phyloP scores from a whole-genome alignment of 257 asterid species.

The Ehretia macrophylla region DNA sequence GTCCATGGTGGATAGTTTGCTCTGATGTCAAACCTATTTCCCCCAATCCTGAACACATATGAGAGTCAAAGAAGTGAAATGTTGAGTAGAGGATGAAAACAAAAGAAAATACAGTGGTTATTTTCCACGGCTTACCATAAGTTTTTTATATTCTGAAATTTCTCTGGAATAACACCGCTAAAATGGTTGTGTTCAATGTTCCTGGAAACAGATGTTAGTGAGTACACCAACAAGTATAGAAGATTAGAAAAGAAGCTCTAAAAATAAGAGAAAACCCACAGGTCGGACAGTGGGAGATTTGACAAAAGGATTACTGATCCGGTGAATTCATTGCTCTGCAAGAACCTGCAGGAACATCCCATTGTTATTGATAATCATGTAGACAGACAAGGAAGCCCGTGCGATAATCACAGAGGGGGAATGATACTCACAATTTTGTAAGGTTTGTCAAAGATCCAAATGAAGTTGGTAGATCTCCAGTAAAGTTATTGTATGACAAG shows the following conservation, averaged over 20 bases:
- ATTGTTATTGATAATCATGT: background rate
- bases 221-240: constrained; percentile 17
- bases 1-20: constrained; percentile 74
- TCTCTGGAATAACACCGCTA: constrained; percentile 87
- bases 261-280: constrained; percentile 43
- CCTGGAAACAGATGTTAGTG: constrained; percentile 40
- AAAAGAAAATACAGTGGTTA: background rate
- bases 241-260: background rate
- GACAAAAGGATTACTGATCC: constrained; percentile 81
- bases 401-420: constrained; percentile 3
- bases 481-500: constrained; percentile 72
- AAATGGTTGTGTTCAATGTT: constrained; percentile 87
- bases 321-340: constrained; percentile 73
- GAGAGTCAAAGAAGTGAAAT: background rate
- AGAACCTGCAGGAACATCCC: constrained; percentile 45
- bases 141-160: constrained; percentile 59
- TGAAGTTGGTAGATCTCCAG: constrained; percentile 88
- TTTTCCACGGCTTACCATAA: constrained; percentile 45
- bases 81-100: background rate
- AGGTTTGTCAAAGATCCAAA: constrained; percentile 54
- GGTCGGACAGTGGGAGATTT: constrained; percentile 56
- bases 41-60: constrained; percentile 63
- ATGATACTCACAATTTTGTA: constrained; percentile 57
- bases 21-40: constrained; percentile 56
- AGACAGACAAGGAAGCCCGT: background rate